Base-by-base conservation (phyloP, 768 basidiomycete species). In the Clitopilus hobsonii region DNA sequence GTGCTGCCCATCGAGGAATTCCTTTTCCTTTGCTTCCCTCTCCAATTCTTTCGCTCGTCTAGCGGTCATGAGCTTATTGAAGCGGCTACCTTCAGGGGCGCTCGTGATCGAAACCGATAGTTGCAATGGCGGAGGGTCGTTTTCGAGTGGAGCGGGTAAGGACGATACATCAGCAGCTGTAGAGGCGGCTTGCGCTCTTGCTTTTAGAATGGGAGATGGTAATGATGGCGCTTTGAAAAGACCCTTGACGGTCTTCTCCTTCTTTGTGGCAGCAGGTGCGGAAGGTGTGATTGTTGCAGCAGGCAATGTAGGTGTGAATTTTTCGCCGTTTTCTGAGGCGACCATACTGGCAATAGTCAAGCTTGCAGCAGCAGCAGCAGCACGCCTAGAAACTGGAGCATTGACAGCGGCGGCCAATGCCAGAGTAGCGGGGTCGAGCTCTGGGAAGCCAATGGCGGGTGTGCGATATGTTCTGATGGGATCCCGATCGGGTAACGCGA, bases 321-420 rank as follows among this genome's bases (percentile, higher is more conserved):
- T 66, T 26, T 82, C 84, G 52, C 90, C 91, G 60, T 94, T 94
- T 71, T 95, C 94, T 1, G 89, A 89, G 1, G 94, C 94, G 1
- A 94, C 91, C 81, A 96, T 91, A 62, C 88, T 91, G 27, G 91
- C 91, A 60, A 94, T 94, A n/a, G 85, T 91, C 41, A 89, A 59
- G 5, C 84, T 84, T 2, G 91, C 91, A 5, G 89, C 89, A 0
- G 88, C 87, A 0, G 94, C 94, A 0, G 94, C 94, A 2, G 92
- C 94, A 62, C 94, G 77, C 54, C 91, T 74, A 0, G 86, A 85
- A 11, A 83, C 82, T 0, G 89, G 88, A 1, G 85, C 85, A 53
- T 76, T 82, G 3, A 83, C 82, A 0, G 86, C 83, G 14, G 78
- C 81, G 1, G 82, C 85, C 6, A 84, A 67, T 0, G 89, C 88